phyloP scores from a whole-genome alignment of 352 stramenopile species.

The Globisporangium rhizosaccharum region DNA sequence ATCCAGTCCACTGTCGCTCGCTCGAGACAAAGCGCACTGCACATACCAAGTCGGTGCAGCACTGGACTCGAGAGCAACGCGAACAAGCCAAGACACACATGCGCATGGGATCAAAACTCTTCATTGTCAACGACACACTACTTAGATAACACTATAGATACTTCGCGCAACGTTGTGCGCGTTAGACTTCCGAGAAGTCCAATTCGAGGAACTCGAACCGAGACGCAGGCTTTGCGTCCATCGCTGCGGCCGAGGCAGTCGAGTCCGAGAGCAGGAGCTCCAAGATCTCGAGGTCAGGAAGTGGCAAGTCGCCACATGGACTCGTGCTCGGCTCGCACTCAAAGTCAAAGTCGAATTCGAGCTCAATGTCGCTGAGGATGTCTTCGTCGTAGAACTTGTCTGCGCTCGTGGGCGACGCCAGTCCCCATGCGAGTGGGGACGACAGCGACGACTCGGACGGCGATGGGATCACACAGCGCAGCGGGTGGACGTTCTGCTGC shows the following conservation, averaged over 20 bases:
- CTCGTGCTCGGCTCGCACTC: conserved; percentile 12
- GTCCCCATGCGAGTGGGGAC: neutral
- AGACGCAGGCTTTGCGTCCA: neutral
- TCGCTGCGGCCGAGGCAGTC: neutral
- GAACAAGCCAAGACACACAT: no score
- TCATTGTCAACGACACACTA: neutral
- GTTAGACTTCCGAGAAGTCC: neutral
- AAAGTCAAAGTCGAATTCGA: conserved; percentile 7
- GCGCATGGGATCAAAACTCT: no score
- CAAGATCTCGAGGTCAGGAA: conserved; percentile 10
- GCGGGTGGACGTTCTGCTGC: neutral
- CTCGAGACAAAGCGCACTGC: no score
- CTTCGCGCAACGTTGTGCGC: neutral
- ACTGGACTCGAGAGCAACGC: no score
- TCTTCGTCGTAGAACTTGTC: conserved; percentile 4
- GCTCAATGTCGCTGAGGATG: conserved; percentile 9
- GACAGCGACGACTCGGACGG: neutral
- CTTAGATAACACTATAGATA: neutral
- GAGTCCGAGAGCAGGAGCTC: conserved; percentile 11
- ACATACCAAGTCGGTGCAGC: no score
- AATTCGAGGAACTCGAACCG: neutral
- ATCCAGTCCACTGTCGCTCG: no score
- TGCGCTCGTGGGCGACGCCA: neutral
- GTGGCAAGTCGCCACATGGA: conserved; percentile 9
- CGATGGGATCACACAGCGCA: neutral